Evolutionary conservation across 169 alveolate species (phyloP).

Genomic region (Eimeria maxima): DNA sequence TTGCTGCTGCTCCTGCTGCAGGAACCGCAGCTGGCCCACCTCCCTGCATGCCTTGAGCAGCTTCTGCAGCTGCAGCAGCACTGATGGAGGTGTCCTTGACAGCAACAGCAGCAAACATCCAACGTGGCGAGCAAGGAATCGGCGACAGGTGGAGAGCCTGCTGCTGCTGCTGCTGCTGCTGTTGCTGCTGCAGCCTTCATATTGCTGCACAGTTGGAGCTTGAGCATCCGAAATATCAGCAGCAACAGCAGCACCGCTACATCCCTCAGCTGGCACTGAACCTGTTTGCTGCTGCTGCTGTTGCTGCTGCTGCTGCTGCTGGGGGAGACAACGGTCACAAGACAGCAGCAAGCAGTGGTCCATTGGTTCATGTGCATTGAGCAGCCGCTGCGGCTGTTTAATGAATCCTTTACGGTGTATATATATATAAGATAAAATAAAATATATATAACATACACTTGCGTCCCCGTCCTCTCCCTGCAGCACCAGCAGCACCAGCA

Average conservation of each 20-base stretch:
- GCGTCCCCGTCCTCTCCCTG: background rate
- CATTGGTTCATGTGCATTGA: background rate
- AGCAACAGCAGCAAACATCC: slow-evolving; percentile 3
- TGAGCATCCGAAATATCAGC: background rate
- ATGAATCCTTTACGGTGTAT: background rate
- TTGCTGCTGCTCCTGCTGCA: slow-evolving; percentile 1
- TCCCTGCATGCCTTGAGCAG: slow-evolving; percentile 33
- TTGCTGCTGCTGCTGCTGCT: too few relatives aligned
- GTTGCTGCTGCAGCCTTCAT: background rate
- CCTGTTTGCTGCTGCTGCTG: slow-evolving; percentile 18
- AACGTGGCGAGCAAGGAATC: background rate
- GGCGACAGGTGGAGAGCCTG: background rate
- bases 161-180: slow-evolving; percentile 2
- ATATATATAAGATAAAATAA: background rate
- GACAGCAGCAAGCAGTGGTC: background rate
- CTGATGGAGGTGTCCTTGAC: background rate
- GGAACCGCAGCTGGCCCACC: background rate
- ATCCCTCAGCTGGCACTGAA: background rate
- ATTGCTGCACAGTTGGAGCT: background rate
- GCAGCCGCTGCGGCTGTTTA: background rate
- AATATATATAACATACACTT: background rate
- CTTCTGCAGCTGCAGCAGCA: slow-evolving; percentile 35
- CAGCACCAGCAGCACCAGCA: background rate
- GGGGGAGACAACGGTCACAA: background rate
- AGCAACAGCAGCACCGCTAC: background rate